Evolutionary conservation across 169 alveolate species (phyloP), one percentile per base, ranked within the genome.

Genomic region (Plasmodium relictum): DNA sequence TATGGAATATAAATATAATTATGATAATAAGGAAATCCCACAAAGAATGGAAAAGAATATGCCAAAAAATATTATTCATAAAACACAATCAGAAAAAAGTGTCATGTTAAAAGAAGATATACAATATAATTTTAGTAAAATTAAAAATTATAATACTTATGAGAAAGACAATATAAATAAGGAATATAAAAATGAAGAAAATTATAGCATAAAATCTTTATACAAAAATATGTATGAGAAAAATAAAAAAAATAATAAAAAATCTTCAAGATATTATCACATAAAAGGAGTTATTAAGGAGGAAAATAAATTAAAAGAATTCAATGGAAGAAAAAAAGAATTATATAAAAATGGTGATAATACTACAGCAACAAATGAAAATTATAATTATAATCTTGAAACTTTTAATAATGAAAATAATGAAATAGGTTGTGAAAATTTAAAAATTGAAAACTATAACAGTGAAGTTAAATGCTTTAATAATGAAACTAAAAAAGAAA

Each of bases 271-370:
- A 31, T 44, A 22, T 31, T 7, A 37, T 18, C 31, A 14, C 5
- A 2, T 24, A 12, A 31, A 26, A 5, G 50, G 31, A 26, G 18
- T 56, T 73, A 31, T 31, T 73, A 72, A 73, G n/a, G 24, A 39
- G 26, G 41, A 58, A 22, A 59, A 6, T 12, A 73, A 42, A 63
- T 41, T 6, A 58, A 48, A 73, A 39, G 24, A 24, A 73, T 54
- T 39, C 61, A 24, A 18, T 6, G 5, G 8, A 9, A 50, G 20
- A 1, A 50, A 71, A 48, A 20, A 50, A 3, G 52, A 26, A 71
- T 45, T n/a, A 8, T 20, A 22, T 18, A 45, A 50, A 45, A 16
- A 59, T 56, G 37, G 14, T 44, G 14, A n/a, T 41, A 24, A 73
- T 56, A 1, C 16, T 7, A 54, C 20, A 26, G 20, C n/a, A 74